These are phyloP conservation scores for Gossypium australe DNA, from an alignment of 345 rosid genomes.

Conservation along the genomic window DNA sequence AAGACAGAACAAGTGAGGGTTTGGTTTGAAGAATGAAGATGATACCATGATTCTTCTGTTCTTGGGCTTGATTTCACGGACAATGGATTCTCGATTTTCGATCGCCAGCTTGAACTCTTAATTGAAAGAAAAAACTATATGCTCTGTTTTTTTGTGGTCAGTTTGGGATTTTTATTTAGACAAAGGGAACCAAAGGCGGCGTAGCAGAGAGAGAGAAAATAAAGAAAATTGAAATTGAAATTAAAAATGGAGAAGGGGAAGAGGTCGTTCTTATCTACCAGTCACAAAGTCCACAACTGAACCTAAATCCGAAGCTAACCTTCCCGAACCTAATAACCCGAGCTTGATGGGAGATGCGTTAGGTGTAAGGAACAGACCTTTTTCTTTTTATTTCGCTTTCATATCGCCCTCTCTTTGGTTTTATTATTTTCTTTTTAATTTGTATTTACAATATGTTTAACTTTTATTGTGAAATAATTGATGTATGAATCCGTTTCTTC, in stretches of 20 bases:
- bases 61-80: slow-evolving; percentile 75
- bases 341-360: slow-evolving; percentile 34
- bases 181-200: slow-evolving; percentile 13
- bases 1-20: slow-evolving; percentile 5
- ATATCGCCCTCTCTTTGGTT: slow-evolving; percentile 25
- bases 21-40: neutral
- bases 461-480: neutral
- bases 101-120: slow-evolving; percentile 59
- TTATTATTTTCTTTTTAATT: slow-evolving; percentile 15
- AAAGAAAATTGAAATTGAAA: slow-evolving; percentile 10
- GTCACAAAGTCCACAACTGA: slow-evolving; percentile 31
- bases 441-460: neutral
- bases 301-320: slow-evolving; percentile 32
- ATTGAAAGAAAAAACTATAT: neutral
- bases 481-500: neutral
- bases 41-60: slow-evolving; percentile 80
- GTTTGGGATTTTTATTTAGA: neutral
- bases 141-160: neutral
- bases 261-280: slow-evolving; percentile 60
- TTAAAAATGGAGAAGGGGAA: neutral
- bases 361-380: slow-evolving; percentile 49
- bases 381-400: slow-evolving; percentile 35
- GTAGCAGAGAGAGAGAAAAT: slow-evolving; percentile 3
- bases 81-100: slow-evolving; percentile 65
- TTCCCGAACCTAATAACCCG: slow-evolving; percentile 2